Evolutionary conservation across 106 monocot species (phyloP), one percentile per base, ranked within the genome.

Genomic region (Xerophyta viscosa): DNA sequence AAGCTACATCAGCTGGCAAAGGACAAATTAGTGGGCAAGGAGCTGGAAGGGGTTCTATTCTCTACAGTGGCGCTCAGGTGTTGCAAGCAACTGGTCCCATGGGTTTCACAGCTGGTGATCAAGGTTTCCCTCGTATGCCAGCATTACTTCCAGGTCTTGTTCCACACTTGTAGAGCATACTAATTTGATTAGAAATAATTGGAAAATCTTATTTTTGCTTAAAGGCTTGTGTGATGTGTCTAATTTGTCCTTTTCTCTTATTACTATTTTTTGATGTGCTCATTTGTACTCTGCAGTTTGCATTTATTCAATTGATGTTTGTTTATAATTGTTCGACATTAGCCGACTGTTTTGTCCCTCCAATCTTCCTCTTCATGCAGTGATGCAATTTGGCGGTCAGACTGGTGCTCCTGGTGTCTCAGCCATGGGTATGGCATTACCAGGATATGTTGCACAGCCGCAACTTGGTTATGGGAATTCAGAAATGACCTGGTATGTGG

Each of bases 311-410:
- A n/a, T n/a, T n/a, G n/a, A n/a, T n/a, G n/a, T n/a, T n/a, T n/a
- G n/a, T n/a, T n/a, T n/a, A n/a, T n/a, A n/a, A n/a, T n/a, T n/a
- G n/a, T n/a, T n/a, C n/a, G n/a, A n/a, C n/a, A n/a, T n/a, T n/a
- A n/a, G n/a, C n/a, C n/a, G n/a, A n/a, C n/a, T n/a, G n/a, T n/a
- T n/a, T n/a, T n/a, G n/a, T n/a, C n/a, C n/a, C n/a, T n/a, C n/a
- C n/a, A n/a, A n/a, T n/a, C n/a, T n/a, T n/a, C n/a, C n/a, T n/a
- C n/a, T n/a, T 39, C 6, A 39, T 57, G 42, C 42, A 98, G 86
- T 99, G 31, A 86, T 99, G 90, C 90, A 99, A 63, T 86, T 90
- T 59, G 60, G 77, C 15, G 77, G 90, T 12, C 98, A 99, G 27
- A 80, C 74, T 69, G 82, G 74, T 71, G 89, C 78, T 31, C 59